Conservation (phyloP, 345 rosid genomes). For the Salix udensis region DNA sequence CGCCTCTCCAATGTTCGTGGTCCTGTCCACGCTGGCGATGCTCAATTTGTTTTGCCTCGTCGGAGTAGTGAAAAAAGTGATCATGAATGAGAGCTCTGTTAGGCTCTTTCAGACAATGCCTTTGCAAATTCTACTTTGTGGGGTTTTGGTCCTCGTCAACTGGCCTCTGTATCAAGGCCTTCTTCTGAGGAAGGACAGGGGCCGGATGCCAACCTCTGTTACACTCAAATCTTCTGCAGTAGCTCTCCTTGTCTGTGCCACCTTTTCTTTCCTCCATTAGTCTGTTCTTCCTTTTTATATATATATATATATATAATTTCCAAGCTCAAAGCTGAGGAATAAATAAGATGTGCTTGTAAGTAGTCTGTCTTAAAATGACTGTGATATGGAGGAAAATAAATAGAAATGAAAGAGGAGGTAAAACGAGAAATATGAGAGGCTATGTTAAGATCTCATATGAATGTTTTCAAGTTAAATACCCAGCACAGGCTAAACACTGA, state of each 20-base stretch:
- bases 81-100: neutral
- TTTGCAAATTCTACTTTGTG: constrained; percentile 51
- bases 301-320: neutral
- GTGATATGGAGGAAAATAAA: too few relatives aligned
- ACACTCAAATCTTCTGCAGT: constrained; percentile 39
- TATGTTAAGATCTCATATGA: too few relatives aligned
- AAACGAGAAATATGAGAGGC: too few relatives aligned
- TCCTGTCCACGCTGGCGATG: constrained; percentile 60
- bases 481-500: too few relatives aligned
- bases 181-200: constrained; percentile 55
- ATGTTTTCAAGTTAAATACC: too few relatives aligned
- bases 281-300: neutral
- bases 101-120: constrained; percentile 25
- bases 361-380: too few relatives aligned
- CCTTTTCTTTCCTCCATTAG: constrained; percentile 28
- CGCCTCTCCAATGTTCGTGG: constrained; percentile 52
- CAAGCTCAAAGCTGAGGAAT: neutral
- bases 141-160: constrained; percentile 44
- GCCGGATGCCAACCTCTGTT: constrained; percentile 50
- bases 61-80: constrained; percentile 20
- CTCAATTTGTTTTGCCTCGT: constrained; percentile 45
- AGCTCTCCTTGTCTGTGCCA: constrained; percentile 40
- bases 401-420: too few relatives aligned
- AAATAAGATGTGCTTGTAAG: neutral
- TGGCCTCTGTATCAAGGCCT: constrained; percentile 62